Percentiles rank a stretch among this genome's conserved stretches.
These are phyloP conservation scores for Silene uniflora DNA, from an alignment of 148 eudicot species.

Conservation along the genomic window DNA sequence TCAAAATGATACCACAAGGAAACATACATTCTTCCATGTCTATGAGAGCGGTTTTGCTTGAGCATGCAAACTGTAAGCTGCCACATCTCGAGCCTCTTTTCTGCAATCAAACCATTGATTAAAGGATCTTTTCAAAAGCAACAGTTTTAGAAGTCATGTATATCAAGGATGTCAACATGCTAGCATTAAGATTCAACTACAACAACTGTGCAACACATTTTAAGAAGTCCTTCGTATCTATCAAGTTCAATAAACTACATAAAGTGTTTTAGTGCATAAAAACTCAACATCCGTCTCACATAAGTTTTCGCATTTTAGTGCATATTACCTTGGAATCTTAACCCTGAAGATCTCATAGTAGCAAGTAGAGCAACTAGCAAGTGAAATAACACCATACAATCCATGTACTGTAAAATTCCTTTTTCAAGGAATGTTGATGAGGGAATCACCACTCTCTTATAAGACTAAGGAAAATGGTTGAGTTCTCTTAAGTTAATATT, in stretches of 20 bases:
- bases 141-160: constrained; percentile 16
- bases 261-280: background rate
- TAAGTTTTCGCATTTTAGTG: too few relatives aligned
- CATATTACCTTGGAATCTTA: too few relatives aligned
- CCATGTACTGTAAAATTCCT: background rate
- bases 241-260: background rate
- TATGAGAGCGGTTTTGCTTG: background rate
- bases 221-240: background rate
- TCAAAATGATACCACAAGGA: constrained; percentile 20
- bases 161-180: constrained; percentile 18
- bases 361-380: background rate
- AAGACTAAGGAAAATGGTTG: too few relatives aligned
- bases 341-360: background rate
- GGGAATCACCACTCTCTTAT: too few relatives aligned
- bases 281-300: too few relatives aligned
- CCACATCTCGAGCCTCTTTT: constrained; percentile 18
- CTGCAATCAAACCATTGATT: constrained; percentile 5
- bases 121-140: constrained; percentile 13
- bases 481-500: background rate
- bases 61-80: constrained; percentile 21
- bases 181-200: constrained; percentile 4
- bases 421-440: too few relatives aligned
- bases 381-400: background rate
- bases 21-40: constrained; percentile 11
- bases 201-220: constrained; percentile 9